Percentiles rank a stretch among this genome's conserved stretches.
These are phyloP conservation scores for Arthrobotrys sinensis DNA, from an alignment of 2,329 filamentous ascomycete genomes.

Conservation along the genomic window DNA sequence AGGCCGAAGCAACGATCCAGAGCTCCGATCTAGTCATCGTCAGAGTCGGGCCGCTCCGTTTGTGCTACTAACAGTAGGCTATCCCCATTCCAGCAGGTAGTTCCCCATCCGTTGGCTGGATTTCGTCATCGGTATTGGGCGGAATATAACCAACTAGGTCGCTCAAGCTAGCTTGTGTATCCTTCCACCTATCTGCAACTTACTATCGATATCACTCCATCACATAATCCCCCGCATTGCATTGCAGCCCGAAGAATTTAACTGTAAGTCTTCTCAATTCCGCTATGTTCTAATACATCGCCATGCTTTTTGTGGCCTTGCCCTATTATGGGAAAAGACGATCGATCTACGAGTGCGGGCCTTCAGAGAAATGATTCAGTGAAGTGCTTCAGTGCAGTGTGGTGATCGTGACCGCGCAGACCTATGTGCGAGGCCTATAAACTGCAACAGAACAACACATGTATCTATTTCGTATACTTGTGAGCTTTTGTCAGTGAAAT, in stretches of 20 bases:
- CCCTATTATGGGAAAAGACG: no score
- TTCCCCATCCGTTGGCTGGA: neutral
- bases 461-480: neutral
- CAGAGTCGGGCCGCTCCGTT: neutral
- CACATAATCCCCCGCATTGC: slow-evolving; percentile 16
- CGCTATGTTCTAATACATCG: neutral
- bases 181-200: neutral
- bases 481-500: no score
- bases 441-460: slow-evolving; percentile 11
- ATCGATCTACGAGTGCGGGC: no score
- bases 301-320: neutral
- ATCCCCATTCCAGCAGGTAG: slow-evolving; percentile 9
- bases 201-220: neutral
- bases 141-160: slow-evolving; percentile 11
- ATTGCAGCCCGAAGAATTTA: neutral
- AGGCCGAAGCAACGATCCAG: no score
- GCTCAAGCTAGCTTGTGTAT: neutral
- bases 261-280: neutral
- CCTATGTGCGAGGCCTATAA: no score
- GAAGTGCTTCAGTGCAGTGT: no score
- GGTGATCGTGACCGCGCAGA: no score
- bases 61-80: neutral
- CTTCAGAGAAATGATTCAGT: no score
- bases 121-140: slow-evolving; percentile 17
- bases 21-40: no score